phyloP scores from a whole-genome alignment of 2,329 filamentous ascomycete species.

The Venturia effusa region DNA sequence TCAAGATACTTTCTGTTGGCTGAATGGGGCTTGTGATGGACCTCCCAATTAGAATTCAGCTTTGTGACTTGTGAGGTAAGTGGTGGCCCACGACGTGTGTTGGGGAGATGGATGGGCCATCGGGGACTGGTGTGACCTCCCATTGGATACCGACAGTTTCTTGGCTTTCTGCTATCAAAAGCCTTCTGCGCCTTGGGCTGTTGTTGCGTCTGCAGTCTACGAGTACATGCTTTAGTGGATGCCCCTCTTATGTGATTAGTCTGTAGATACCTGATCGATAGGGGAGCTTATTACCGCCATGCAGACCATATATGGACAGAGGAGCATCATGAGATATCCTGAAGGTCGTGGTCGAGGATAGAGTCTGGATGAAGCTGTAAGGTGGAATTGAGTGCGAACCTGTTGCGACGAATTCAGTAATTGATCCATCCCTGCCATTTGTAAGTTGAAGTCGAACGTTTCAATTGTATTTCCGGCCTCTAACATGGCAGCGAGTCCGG shows the following conservation, averaged over 20 bases:
- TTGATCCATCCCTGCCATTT: neutral
- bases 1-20: too few species aligned
- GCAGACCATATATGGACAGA: neutral
- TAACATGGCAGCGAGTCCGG: neutral
- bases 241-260: too few species aligned
- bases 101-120: neutral
- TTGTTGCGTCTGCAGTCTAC: neutral
- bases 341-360: neutral
- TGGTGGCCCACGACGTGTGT: neutral
- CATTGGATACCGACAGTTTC: neutral
- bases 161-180: neutral
- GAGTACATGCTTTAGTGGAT: too few species aligned
- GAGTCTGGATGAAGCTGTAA: neutral
- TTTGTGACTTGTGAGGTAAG: too few species aligned
- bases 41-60: neutral
- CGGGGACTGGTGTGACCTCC: neutral
- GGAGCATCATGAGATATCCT: neutral
- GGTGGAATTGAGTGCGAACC: neutral
- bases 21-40: neutral
- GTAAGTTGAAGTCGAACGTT: neutral
- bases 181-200: neutral
- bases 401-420: neutral
- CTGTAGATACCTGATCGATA: neutral
- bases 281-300: neutral
- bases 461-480: neutral